Percentiles rank a stretch among this genome's conserved stretches.
Evolutionary conservation across 1,284 basidiomycete genomes (phyloP).

Genomic region (Apiotrichum sp.): DNA sequence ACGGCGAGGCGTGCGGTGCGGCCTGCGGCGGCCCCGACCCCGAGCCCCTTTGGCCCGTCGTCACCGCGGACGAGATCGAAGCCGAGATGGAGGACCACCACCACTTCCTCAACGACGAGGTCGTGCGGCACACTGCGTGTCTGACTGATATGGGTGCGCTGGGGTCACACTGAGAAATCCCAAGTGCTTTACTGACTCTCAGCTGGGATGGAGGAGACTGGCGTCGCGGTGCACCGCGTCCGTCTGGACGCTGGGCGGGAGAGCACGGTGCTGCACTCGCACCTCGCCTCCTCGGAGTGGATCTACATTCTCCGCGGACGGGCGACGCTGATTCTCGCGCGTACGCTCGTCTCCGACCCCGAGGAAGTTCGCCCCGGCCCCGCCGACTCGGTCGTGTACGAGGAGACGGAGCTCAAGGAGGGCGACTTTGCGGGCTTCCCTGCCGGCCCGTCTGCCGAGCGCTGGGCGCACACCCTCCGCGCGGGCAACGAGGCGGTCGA

Average conservation of each 20-base stretch:
- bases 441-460: slow-evolving; percentile 9
- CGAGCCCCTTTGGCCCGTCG: slow-evolving; percentile 11
- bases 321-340: slow-evolving; percentile 15
- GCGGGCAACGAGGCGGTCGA: background rate
- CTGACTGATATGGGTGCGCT: slow-evolving; percentile 25
- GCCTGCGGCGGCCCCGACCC: background rate
- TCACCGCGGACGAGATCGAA: slow-evolving; percentile 20
- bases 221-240: slow-evolving; percentile 25
- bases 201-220: slow-evolving; percentile 11
- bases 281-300: slow-evolving; percentile 26
- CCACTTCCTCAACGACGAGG: slow-evolving; percentile 20
- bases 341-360: background rate
- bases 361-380: slow-evolving; percentile 11
- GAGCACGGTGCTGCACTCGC: slow-evolving; percentile 27
- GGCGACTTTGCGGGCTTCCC: slow-evolving; percentile 21
- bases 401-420: slow-evolving; percentile 4
- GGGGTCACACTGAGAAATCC: background rate
- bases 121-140: slow-evolving; percentile 14
- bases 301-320: slow-evolving; percentile 23
- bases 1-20: background rate
- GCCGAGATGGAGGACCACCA: slow-evolving; percentile 14
- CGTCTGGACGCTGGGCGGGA: slow-evolving; percentile 17
- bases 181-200: background rate
- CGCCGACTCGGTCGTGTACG: background rate
- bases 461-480: slow-evolving; percentile 13